Evolutionary conservation across 1,139 yeast species (phyloP).

Genomic region (Suhomyces maxii): DNA sequence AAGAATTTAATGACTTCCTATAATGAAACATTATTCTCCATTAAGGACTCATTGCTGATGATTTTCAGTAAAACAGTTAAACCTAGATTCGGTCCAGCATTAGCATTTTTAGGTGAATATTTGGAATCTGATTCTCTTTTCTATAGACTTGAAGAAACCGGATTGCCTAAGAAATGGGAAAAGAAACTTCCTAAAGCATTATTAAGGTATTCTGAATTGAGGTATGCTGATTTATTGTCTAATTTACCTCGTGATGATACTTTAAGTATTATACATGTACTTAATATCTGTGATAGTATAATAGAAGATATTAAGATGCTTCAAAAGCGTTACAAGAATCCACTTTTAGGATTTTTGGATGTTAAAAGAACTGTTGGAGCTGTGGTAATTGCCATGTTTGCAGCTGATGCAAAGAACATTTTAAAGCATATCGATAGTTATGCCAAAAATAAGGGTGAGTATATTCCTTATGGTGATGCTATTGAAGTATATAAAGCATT

Average conservation of each 20-base stretch:
- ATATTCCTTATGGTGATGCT: constrained; percentile 59
- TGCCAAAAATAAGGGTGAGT: constrained; percentile 34
- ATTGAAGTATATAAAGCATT: constrained; percentile 59
- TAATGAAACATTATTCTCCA: constrained; percentile 46
- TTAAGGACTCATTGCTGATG: constrained; percentile 45
- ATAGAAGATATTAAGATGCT: constrained; percentile 50
- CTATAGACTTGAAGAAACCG: constrained; percentile 33
- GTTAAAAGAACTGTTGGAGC: constrained; percentile 59
- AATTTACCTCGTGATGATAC: constrained; percentile 67
- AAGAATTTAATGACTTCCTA: constrained; percentile 50
- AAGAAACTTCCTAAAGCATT: constrained; percentile 50
- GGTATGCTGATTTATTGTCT: constrained; percentile 58
- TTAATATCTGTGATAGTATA: constrained; percentile 58
- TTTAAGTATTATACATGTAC: constrained; percentile 56
- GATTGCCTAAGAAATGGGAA: constrained; percentile 51
- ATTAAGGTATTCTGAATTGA: constrained; percentile 53
- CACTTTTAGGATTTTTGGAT: constrained; percentile 58
- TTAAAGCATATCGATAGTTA: constrained; percentile 54
- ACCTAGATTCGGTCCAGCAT: constrained; percentile 62
- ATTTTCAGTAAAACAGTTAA: constrained; percentile 50
- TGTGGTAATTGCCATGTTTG: constrained; percentile 59
- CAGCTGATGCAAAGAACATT: constrained; percentile 64
- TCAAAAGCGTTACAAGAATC: constrained; percentile 62
- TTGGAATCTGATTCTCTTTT: constrained; percentile 53
- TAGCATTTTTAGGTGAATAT: constrained; percentile 52